Evolutionary conservation across 768 basidiomycete species (phyloP).

Genomic region (Podaxis pistillaris): DNA sequence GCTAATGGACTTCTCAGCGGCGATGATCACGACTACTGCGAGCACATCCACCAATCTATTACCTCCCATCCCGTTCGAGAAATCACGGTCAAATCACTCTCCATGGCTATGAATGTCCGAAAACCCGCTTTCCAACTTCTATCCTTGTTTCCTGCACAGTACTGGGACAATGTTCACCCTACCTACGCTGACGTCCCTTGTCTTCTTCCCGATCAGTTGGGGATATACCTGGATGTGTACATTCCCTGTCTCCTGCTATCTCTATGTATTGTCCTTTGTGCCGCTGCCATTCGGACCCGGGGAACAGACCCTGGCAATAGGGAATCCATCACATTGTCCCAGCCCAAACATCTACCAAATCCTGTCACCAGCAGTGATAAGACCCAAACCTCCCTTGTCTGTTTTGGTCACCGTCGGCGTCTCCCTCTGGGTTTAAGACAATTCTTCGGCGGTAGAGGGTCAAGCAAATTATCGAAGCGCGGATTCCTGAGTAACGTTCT

Average conservation of each 20-base stretch:
- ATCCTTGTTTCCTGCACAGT: conserved; percentile 48
- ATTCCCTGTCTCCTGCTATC: conserved; percentile 65
- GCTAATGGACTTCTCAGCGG: conserved; percentile 47
- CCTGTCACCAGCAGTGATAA: neutral
- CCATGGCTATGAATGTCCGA: conserved; percentile 84
- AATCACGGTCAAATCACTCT: conserved; percentile 86
- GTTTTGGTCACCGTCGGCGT: conserved; percentile 3
- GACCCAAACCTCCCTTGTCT: conserved; percentile 1
- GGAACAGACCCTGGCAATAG: conserved; percentile 22
- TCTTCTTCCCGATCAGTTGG: conserved; percentile 79
- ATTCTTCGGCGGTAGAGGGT: neutral
- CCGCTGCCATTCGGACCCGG: conserved; percentile 18
- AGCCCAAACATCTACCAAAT: conserved; percentile 6
- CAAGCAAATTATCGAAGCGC: neutral
- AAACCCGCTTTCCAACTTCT: conserved; percentile 89
- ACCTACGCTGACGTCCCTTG: conserved; percentile 63
- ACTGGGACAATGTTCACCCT: conserved; percentile 17
- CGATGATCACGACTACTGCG: conserved; percentile 96
- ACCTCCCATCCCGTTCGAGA: conserved; percentile 45
- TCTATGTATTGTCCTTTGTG: conserved; percentile 38
- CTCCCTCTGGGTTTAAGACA: conserved; percentile 8
- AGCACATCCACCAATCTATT: conserved; percentile 50
- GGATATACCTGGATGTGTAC: conserved; percentile 74
- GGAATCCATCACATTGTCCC: conserved; percentile 7
- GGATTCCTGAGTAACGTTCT: conserved; percentile 31